Evolutionary conservation across 371 early-diverging fungal genomes (phyloP).

Genomic region (Haplosporangium sp.): DNA sequence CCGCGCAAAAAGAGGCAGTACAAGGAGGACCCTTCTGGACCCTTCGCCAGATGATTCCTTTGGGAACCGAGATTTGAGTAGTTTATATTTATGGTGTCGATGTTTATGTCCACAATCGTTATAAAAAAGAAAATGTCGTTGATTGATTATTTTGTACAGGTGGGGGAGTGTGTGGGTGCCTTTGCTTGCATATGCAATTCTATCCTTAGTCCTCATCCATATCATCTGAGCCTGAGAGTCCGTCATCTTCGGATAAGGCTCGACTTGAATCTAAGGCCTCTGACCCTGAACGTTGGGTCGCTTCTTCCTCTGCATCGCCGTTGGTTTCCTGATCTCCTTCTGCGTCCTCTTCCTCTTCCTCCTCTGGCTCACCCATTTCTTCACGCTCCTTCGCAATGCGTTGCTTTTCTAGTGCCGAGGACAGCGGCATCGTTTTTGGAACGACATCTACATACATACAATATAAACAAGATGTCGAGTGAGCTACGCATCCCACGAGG

Average conservation of each 20-base stretch:
- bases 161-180: not conserved
- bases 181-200: not conserved
- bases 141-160: constrained; percentile 4
- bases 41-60: constrained; percentile 11
- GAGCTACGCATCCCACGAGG: too few species aligned
- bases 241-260: constrained; percentile 42
- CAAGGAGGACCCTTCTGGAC: constrained; percentile 41
- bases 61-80: constrained; percentile 2
- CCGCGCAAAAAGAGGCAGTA: not conserved
- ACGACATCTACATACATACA: constrained; percentile 58
- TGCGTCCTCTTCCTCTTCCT: constrained; percentile 38
- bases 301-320: constrained; percentile 8
- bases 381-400: constrained; percentile 58
- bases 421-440: constrained; percentile 67
- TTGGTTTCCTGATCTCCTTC: constrained; percentile 36
- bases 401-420: constrained; percentile 66
- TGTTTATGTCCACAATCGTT: not conserved
- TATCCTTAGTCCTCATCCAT: constrained; percentile 49
- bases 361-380: constrained; percentile 26
- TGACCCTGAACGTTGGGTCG: constrained; percentile 7
- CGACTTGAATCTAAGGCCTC: constrained; percentile 24
- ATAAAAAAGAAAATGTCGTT: not conserved
- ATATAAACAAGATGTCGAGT: not conserved
- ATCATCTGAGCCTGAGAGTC: constrained; percentile 41
- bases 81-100: not conserved